phyloP scores from a whole-genome alignment of 2,329 filamentous ascomycete genomes.

The Aspergillus ibericus region DNA sequence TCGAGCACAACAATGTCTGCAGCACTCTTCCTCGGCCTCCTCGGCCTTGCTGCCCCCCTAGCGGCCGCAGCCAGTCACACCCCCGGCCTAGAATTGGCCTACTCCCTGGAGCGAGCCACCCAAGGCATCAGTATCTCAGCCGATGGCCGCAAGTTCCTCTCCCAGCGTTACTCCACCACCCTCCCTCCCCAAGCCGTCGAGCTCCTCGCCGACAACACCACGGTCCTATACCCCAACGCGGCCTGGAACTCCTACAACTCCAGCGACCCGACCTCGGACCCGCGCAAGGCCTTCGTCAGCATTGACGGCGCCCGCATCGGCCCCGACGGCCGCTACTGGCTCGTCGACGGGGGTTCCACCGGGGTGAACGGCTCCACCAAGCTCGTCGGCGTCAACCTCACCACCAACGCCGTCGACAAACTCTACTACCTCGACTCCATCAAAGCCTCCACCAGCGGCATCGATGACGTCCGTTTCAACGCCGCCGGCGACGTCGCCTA shows the following conservation, averaged over 20 bases:
- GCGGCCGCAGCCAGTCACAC: background rate
- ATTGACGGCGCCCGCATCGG: background rate
- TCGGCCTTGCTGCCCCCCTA: background rate
- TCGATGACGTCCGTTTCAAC: constrained; percentile 1
- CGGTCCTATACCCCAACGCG: background rate
- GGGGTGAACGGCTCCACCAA: constrained; percentile 1
- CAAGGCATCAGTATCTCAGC: constrained; percentile 1
- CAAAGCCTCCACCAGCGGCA: background rate
- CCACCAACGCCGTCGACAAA: constrained; percentile 3
- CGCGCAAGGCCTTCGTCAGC: background rate
- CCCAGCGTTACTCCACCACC: background rate
- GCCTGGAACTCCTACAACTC: constrained; percentile 2
- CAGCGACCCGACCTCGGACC: background rate
- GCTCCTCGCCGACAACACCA: background rate
- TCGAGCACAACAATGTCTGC: background rate
- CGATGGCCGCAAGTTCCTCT: background rate
- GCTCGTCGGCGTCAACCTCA: background rate
- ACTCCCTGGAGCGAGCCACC: background rate
- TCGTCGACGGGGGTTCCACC: background rate
- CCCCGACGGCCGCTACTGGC: constrained; percentile 1
- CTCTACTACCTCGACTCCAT: background rate
- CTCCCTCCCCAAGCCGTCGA: background rate
- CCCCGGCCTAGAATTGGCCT: background rate
- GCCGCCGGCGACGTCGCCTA: background rate
- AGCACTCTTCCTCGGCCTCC: background rate